Base-by-base conservation (phyloP, 495 filamentous ascomycete genomes). In the Penicillium lividum region DNA sequence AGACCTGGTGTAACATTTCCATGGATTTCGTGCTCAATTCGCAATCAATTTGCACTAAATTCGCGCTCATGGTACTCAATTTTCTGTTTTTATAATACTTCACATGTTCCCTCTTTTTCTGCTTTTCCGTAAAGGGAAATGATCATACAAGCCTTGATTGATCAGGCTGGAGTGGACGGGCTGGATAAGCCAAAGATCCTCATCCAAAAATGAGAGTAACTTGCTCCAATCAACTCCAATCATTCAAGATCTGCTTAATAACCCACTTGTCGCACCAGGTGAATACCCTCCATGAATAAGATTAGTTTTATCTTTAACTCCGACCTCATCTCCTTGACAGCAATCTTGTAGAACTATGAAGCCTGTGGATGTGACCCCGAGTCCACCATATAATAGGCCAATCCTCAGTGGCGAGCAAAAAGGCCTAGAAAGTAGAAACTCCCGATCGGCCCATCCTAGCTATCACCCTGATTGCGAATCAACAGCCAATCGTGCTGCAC, bases 401-500 rank as follows among this genome's bases (percentile, higher is more conserved):
- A 30, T 30, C 1, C n/a, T 18, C 36, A 8, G 28, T 52, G 46
- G 53, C 38, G 47, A 60, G 2, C n/a, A 31, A 16, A 16, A 50
- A 25, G 2, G 25, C 28, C 47, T 16, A 40, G 28, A 42, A 43
- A 53, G 5, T 34, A 22, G 25, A 29, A 53, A 43, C 27, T 38
- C 18, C 18, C 34, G 33, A 28, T 42, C 10, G 18, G 22, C 36
- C 51, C 43, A 53, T 53, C 36, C 43, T 34, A 51, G 22, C 8
- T 30, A 3, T n/a, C 33, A 11, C 34, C 7, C 16, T 18, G 10
- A 16, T 11, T 52, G 15, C 47, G 28, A 40, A n/a, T 30, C 27
- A 34, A n/a, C 28, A 25, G 18, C 54, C 57, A 58, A 28, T 59
- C 40, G 47, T 16, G 25, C 56, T 58, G 56, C 48, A 58, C 54